Evolutionary conservation across 306 rosid genomes (phyloP), one percentile per base, ranked within the genome.

Genomic region (Cucurbita ficifolia): DNA sequence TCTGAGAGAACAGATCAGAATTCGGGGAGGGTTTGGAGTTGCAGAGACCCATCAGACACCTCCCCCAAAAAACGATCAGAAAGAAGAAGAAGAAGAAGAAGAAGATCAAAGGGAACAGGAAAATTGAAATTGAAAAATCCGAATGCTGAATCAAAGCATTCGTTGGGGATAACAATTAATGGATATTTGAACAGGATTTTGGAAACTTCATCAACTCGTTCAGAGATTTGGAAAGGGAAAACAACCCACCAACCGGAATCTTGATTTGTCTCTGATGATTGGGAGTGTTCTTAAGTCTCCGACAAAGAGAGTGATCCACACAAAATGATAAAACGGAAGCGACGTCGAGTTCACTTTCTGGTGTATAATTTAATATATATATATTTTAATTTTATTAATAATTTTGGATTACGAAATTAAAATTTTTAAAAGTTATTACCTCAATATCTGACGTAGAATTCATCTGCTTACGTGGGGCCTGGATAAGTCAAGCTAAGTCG

Each of bases 31-130:
- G 89, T 50, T 93, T 90, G 17, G 96, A 93, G 82, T 6, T 78
- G 87, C 96, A 93, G 69, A 93, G 83, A 86, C 98, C 98, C 98
- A 93, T 92, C 63, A 33, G 74, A 75, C 8, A 68, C 72, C 71
- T 75, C 49, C 68, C 14, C 50, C 7, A 39, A 7, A 40, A 22
- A 12, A 8, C 45, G 55, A 55, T 36, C 1, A 14, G 72, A 77
- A 84, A 78, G 59, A 76, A 76, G 4, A 79, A 79, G 4, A 79
- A 79, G 12, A 83, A 35, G 2, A 71, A 22, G 24, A 22, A 29
- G 33, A 29, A 29, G 33, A 35, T 14, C 46, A 49, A 71, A 55
- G 59, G 18, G 74, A 79, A 76, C 12, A 10, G 42, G 21, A 39
- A 79, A 69, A 82, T 62, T 65, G 65, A 76, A 87, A 87, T 79